Evolutionary conservation across 768 basidiomycete genomes (phyloP).

Genomic region (Xanthoconium purpureum): DNA sequence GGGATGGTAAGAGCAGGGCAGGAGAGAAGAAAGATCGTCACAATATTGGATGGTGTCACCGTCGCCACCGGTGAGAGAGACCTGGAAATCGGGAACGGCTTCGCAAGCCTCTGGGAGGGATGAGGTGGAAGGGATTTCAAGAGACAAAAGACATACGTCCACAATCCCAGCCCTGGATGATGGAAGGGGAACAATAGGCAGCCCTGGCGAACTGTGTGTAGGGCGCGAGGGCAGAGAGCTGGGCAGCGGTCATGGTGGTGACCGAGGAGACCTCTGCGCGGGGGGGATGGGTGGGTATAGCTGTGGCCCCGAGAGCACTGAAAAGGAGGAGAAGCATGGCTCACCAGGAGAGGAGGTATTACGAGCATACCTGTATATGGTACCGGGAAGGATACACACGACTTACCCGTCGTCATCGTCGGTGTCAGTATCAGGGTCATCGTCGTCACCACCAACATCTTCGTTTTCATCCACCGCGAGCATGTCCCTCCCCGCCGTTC

Average conservation of each 20-base stretch:
- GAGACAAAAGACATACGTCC: slow-evolving; percentile 31
- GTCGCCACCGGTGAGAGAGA: slow-evolving; percentile 46
- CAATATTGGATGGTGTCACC: slow-evolving; percentile 48
- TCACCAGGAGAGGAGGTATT: background rate
- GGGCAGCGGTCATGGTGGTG: slow-evolving; percentile 25
- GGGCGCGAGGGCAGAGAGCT: slow-evolving; percentile 41
- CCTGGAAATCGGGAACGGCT: slow-evolving; percentile 41
- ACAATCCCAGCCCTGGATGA: slow-evolving; percentile 41
- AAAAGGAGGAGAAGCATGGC: background rate
- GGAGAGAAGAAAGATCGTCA: slow-evolving; percentile 19
- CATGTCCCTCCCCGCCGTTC: slow-evolving; percentile 20
- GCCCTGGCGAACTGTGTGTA: slow-evolving; percentile 54
- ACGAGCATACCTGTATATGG: background rate
- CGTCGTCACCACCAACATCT: background rate
- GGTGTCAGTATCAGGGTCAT: background rate
- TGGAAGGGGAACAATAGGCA: slow-evolving; percentile 46
- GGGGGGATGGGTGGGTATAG: background rate
- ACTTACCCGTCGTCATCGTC: background rate
- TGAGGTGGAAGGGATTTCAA: background rate
- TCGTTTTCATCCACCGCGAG: background rate
- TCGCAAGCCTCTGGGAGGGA: slow-evolving; percentile 27
- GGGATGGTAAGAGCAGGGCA: background rate
- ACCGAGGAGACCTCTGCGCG: slow-evolving; percentile 8
- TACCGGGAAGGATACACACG: background rate
- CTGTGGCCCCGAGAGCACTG: slow-evolving; percentile 2